These are phyloP conservation scores for Rutstroemia sydowiana DNA, from an alignment of 2,329 filamentous ascomycete species.

Conservation along the genomic window DNA sequence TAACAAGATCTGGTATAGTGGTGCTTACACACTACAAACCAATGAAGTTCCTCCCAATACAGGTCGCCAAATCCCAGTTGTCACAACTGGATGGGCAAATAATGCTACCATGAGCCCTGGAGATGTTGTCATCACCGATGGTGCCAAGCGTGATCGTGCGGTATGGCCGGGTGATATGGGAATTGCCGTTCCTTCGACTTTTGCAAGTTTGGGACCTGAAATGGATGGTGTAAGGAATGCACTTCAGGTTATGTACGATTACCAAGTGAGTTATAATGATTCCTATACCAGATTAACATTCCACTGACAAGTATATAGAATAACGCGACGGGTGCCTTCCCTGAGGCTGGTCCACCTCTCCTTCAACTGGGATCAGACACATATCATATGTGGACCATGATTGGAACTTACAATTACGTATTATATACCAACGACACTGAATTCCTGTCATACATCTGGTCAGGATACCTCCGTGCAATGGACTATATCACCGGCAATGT, in stretches of 20 bases:
- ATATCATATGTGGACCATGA: constrained; percentile 53
- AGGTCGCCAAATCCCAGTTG: constrained; percentile 28
- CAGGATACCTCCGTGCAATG: constrained; percentile 43
- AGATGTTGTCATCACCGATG: constrained; percentile 36
- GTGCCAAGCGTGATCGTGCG: constrained; percentile 50
- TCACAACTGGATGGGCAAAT: constrained; percentile 33
- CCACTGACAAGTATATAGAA: constrained; percentile 11
- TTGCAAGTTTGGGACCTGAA: constrained; percentile 48
- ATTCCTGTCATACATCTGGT: constrained; percentile 43
- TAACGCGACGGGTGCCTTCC: constrained; percentile 19
- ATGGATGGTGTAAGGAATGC: constrained; percentile 43
- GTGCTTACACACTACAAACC: constrained; percentile 38
- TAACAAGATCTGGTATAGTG: constrained; percentile 46
- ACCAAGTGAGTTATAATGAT: constrained; percentile 32
- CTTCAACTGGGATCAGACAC: constrained; percentile 35
- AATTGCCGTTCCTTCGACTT: constrained; percentile 45
- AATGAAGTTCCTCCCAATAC: constrained; percentile 27
- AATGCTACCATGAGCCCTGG: constrained; percentile 28
- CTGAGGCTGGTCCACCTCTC: constrained; percentile 23
- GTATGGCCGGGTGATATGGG: constrained; percentile 56
- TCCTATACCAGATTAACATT: too few species aligned
- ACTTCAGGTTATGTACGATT: constrained; percentile 32
- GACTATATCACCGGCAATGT: constrained; percentile 37
- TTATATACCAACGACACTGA: constrained; percentile 46
- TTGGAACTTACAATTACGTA: constrained; percentile 52